phyloP scores from a whole-genome alignment of 169 alveolate genomes.

The Plasmodium gallinaceum region DNA sequence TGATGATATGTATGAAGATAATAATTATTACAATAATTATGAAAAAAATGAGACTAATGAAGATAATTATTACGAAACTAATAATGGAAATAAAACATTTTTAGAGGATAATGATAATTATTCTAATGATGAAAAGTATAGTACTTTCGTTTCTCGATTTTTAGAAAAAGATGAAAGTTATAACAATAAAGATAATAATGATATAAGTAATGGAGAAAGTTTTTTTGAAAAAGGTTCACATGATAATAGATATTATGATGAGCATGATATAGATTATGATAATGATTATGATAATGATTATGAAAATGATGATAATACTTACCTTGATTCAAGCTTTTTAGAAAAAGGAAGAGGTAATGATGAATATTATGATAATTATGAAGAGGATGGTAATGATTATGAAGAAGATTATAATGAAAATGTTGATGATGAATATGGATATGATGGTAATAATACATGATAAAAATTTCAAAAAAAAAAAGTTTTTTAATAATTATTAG shows the following conservation, averaged over 20 bases:
- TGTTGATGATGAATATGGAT: not conserved
- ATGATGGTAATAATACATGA: not conserved
- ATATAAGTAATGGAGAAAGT: conserved; percentile 11
- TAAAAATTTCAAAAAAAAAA: not conserved
- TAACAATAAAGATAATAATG: conserved; percentile 1
- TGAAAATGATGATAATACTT: not conserved
- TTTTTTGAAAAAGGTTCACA: conserved; percentile 20
- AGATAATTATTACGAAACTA: not conserved
- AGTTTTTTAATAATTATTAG: not conserved
- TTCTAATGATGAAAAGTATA: conserved; percentile 6
- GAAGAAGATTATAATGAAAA: conserved; percentile 24
- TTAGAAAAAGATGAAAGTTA: conserved; percentile 15
- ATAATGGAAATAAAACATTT: not conserved
- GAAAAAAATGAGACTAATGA: conserved; percentile 14
- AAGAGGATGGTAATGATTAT: conserved; percentile 5
- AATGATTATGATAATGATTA: not conserved
- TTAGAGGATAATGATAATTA: not conserved
- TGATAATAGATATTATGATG: conserved; percentile 20
- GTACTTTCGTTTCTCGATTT: conserved; percentile 8
- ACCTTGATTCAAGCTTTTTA: conserved; percentile 34
- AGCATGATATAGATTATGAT: conserved; percentile 15
- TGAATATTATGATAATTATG: conserved; percentile 11
- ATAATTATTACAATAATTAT: not conserved
- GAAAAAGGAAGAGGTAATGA: conserved; percentile 11
- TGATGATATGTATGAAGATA: conserved; percentile 18